Evolutionary conservation across 2,329 filamentous ascomycete species (phyloP), one percentile per base, ranked within the genome.

Genomic region (Fusarium tanahbumbuense): DNA sequence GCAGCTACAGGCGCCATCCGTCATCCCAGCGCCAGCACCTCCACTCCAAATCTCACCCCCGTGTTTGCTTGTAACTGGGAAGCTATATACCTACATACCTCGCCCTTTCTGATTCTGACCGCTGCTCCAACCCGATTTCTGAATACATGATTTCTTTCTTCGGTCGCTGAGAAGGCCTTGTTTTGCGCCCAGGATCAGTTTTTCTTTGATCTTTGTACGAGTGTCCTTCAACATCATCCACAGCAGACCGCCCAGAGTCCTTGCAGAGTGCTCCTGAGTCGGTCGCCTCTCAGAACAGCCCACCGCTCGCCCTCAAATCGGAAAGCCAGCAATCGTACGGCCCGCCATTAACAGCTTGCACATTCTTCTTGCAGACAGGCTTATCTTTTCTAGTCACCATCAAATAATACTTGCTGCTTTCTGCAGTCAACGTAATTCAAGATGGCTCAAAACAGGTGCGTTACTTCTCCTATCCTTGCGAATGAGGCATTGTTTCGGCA

Each of bases 401-500:
- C 52, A 23, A 52, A 42, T 47, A 61, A 28, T 47, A 46, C 52
- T 48, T 54, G 37, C 67, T 70, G 55, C 54, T 42, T 59, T 23
- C 25, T 60, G 63, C 54, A 61, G 42, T 55, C 41, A 48, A 46
- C 52, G 55, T 60, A 56, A 72, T 72, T 60, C 64, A 74, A 68
- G 46, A 79, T 79, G 78, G 77, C 78, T 68, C 78, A 79, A 71
- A 78, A 79, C 56, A 76, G 78, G 74, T 76, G 75, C 55, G 74
- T 69, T 40, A 46, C 32, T 42, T 50, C 48, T 61, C 55, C 41
- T 62, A 37, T 45, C 44, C 41, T 49, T 41, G 48, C 41, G 54
- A 34, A 54, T 45, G 49, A 62, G 60, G 54, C 30, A 60, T 54
- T 46, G 52, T 47, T 40, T 60, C 60, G 56, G n/a, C 34, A 41